These are phyloP conservation scores for Flagelloscypha sp. DNA, from an alignment of 768 basidiomycete species.

Conservation along the genomic window DNA sequence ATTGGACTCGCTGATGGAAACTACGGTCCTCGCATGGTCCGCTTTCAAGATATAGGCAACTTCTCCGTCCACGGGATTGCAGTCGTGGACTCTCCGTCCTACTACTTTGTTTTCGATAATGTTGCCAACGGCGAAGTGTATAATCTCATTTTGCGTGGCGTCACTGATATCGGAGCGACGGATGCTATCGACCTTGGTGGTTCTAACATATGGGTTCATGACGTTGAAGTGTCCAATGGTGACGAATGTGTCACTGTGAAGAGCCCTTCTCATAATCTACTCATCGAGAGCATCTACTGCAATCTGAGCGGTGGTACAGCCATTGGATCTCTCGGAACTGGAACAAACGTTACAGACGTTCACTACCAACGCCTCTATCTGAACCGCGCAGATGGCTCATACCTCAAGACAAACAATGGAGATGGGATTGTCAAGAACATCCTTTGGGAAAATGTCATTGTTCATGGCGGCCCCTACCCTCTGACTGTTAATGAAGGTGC, in stretches of 20 bases:
- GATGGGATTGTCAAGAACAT: too few species aligned
- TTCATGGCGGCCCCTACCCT: too few species aligned
- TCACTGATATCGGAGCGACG: constrained; percentile 18
- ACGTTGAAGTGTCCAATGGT: constrained; percentile 23
- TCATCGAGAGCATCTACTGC: constrained; percentile 24
- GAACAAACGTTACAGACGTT: constrained; percentile 18
- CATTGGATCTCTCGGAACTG: constrained; percentile 18
- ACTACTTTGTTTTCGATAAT: constrained; percentile 20
- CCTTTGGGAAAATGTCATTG: too few species aligned
- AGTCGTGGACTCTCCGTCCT: too few species aligned
- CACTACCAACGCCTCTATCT: constrained; percentile 20
- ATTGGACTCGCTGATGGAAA: too few species aligned
- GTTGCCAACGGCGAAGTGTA: constrained; percentile 22
- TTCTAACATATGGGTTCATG: constrained; percentile 23
- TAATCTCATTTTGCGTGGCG: constrained; percentile 22
- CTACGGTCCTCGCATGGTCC: too few species aligned
- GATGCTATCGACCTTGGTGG: constrained; percentile 23
- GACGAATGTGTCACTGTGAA: constrained; percentile 26
- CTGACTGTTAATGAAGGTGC: too few species aligned
- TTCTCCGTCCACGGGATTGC: too few species aligned
- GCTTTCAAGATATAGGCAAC: too few species aligned
- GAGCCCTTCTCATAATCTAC: constrained; percentile 18
- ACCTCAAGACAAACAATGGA: too few species aligned
- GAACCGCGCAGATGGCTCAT: too few species aligned
- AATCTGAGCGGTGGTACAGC: constrained; percentile 23